phyloP scores from a whole-genome alignment of 495 filamentous ascomycete species.

The Pseudomonodictys pantanalensis region DNA sequence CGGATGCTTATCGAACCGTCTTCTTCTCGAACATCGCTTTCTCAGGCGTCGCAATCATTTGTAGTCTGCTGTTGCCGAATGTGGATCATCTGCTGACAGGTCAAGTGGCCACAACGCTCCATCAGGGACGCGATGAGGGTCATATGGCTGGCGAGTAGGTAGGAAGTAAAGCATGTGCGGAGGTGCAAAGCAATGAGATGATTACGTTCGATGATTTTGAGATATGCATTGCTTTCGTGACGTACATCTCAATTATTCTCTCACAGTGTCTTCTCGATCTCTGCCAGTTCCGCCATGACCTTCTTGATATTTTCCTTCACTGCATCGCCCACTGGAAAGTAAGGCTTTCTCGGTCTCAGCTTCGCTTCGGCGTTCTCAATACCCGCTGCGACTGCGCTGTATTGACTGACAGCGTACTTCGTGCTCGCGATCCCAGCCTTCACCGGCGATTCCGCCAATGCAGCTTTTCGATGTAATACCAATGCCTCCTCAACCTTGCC shows the following conservation, averaged over 20 bases:
- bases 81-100: slow-evolving; percentile 18
- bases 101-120: slow-evolving; percentile 19
- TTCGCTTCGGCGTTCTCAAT: slow-evolving; percentile 56
- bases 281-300: slow-evolving; percentile 50
- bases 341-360: slow-evolving; percentile 52
- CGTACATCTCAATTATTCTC: no score
- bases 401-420: slow-evolving; percentile 61
- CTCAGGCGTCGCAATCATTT: slow-evolving; percentile 25
- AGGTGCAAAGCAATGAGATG: no score
- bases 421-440: slow-evolving; percentile 62
- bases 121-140: slow-evolving; percentile 9
- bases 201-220: no score
- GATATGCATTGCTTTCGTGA: no score
- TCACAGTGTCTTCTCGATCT: slow-evolving; percentile 50
- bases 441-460: slow-evolving; percentile 54
- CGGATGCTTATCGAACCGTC: slow-evolving; percentile 31
- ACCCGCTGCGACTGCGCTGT: slow-evolving; percentile 54
- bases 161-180: no score
- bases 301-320: slow-evolving; percentile 49
- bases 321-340: slow-evolving; percentile 51
- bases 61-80: slow-evolving; percentile 25
- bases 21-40: slow-evolving; percentile 31
- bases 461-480: slow-evolving; percentile 52
- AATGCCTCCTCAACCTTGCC: slow-evolving; percentile 55
- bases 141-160: slow-evolving; percentile 8